Evolutionary conservation across 2,329 filamentous ascomycete genomes (phyloP).

Genomic region (Fusarium sp.): DNA sequence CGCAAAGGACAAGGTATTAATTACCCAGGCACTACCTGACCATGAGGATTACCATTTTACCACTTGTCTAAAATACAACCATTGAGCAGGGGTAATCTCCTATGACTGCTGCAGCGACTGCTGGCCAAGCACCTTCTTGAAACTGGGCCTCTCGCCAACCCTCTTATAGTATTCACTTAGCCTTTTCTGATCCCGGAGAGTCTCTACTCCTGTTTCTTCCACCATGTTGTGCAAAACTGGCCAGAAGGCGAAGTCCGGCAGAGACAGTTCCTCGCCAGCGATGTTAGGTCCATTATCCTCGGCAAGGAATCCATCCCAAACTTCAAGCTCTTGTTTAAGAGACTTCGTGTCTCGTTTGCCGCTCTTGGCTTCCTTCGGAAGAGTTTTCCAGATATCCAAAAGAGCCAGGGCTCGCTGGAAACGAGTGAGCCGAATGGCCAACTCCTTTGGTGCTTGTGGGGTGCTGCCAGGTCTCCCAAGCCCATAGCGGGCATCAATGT

Average conservation of each 20-base stretch:
- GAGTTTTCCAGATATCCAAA: conserved; percentile 47
- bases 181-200: conserved; percentile 42
- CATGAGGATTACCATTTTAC: not conserved
- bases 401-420: conserved; percentile 53
- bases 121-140: conserved; percentile 35
- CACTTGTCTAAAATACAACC: not conserved
- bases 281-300: conserved; percentile 52
- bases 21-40: not conserved
- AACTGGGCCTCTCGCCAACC: conserved; percentile 35
- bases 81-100: not conserved
- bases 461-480: conserved; percentile 37
- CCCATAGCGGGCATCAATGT: conserved; percentile 65
- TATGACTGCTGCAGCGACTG: not conserved
- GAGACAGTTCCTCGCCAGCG: conserved; percentile 50
- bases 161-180: conserved; percentile 51
- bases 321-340: conserved; percentile 46
- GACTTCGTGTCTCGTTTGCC: conserved; percentile 25
- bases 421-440: conserved; percentile 50
- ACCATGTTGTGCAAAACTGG: conserved; percentile 60
- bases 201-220: conserved; percentile 43
- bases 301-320: conserved; percentile 51
- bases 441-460: conserved; percentile 37
- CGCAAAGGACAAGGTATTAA: not conserved
- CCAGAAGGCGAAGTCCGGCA: conserved; percentile 67
- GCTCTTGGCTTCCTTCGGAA: not conserved